Conservation (phyloP, 345 rosid genomes). For the Lepidium sativum region DNA sequence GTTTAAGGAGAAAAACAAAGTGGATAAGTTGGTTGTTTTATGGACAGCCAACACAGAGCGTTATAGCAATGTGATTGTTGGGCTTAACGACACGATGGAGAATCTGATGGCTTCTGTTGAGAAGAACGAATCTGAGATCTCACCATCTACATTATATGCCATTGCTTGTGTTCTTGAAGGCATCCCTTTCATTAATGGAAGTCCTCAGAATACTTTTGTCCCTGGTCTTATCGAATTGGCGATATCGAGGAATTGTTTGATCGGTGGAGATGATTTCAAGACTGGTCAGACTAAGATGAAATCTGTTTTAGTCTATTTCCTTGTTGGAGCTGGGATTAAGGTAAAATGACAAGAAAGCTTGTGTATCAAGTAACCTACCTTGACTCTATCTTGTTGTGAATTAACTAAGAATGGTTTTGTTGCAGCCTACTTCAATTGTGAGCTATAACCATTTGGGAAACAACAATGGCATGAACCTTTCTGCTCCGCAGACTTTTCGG, state of each 20-base stretch:
- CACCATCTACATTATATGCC: conserved; percentile 90
- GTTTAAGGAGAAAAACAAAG: conserved; percentile 77
- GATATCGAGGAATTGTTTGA: conserved; percentile 60
- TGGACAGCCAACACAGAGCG: conserved; percentile 99
- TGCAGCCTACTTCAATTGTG: conserved; percentile 97
- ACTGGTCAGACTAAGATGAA: conserved; percentile 99
- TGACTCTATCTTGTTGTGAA: too few relatives aligned
- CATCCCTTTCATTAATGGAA: conserved; percentile 91
- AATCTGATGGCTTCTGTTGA: conserved; percentile 70
- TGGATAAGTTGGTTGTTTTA: conserved; percentile 79
- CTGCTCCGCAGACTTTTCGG: conserved; percentile 92
- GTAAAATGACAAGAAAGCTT: too few relatives aligned
- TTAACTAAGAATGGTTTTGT: too few relatives aligned
- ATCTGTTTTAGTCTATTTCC: conserved; percentile 92
- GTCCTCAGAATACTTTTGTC: conserved; percentile 97
- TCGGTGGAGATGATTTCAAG: conserved; percentile 98
- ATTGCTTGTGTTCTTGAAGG: conserved; percentile 82
- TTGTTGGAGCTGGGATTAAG: conserved; percentile 98
- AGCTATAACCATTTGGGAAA: conserved; percentile 97
- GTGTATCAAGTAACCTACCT: neutral
- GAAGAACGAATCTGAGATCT: conserved; percentile 74
- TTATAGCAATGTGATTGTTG: conserved; percentile 79
- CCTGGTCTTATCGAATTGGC: conserved; percentile 94
- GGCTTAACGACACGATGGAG: conserved; percentile 87
- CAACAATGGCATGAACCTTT: conserved; percentile 98